These are phyloP conservation scores for Colletotrichum lindemuthianum DNA, from an alignment of 2,329 filamentous ascomycete species.

Conservation along the genomic window DNA sequence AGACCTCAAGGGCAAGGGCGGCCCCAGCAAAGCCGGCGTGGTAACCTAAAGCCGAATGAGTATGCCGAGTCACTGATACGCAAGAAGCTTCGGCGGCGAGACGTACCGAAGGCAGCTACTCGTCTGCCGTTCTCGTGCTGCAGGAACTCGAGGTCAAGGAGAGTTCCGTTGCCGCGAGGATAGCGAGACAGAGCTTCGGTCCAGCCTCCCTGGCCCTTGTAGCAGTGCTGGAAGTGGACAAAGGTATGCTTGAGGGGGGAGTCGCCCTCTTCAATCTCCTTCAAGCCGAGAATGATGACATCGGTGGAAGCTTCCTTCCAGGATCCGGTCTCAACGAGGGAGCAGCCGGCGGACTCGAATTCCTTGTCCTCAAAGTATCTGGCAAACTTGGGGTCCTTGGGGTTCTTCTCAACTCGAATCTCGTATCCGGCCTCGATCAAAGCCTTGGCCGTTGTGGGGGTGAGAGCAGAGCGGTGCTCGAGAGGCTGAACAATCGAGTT, in stretches of 20 bases:
- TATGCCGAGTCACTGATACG: neutral
- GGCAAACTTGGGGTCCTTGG: slow-evolving; percentile 47
- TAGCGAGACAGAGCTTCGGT: slow-evolving; percentile 83
- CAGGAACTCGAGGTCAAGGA: slow-evolving; percentile 90
- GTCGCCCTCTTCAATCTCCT: slow-evolving; percentile 79
- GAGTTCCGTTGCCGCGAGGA: slow-evolving; percentile 76
- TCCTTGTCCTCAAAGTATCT: slow-evolving; percentile 70
- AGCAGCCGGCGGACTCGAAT: slow-evolving; percentile 71
- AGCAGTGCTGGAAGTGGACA: slow-evolving; percentile 78
- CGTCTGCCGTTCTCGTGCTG: slow-evolving; percentile 74
- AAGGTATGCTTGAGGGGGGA: slow-evolving; percentile 77
- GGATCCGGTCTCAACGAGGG: slow-evolving; percentile 71
- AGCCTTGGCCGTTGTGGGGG: slow-evolving; percentile 59
- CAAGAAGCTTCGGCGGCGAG: neutral
- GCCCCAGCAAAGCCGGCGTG: slow-evolving; percentile 81
- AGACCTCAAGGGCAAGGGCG: slow-evolving; percentile 80
- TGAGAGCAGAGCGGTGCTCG: slow-evolving; percentile 59
- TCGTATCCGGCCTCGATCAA: slow-evolving; percentile 76
- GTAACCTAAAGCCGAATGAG: slow-evolving; percentile 49
- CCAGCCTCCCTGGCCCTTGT: slow-evolving; percentile 81
- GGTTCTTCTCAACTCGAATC: slow-evolving; percentile 73
- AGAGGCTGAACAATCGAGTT: slow-evolving; percentile 48
- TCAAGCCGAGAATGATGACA: slow-evolving; percentile 79
- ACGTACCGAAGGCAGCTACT: slow-evolving; percentile 72
- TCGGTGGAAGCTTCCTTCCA: slow-evolving; percentile 76